Evolutionary conservation across 148 eudicot species (phyloP).

Genomic region (Drosera capensis): DNA sequence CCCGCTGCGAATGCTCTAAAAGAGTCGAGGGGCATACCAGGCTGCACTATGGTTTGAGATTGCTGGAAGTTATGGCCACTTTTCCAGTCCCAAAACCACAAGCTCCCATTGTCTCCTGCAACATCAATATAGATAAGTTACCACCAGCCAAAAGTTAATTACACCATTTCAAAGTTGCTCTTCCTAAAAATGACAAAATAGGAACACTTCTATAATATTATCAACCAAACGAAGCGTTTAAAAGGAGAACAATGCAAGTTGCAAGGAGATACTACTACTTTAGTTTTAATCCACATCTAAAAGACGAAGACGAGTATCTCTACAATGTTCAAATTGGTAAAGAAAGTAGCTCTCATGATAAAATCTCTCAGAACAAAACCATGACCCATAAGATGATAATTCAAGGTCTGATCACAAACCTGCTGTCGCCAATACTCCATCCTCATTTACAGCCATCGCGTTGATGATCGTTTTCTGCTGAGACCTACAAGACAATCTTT

Average conservation of each 20-base stretch:
- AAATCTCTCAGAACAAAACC: too few relatives aligned
- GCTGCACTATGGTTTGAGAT: slow-evolving; percentile 85
- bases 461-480: slow-evolving; percentile 95
- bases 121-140: not conserved
- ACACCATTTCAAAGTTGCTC: too few relatives aligned
- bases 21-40: slow-evolving; percentile 32
- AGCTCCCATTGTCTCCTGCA: slow-evolving; percentile 89
- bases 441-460: slow-evolving; percentile 87
- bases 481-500: slow-evolving; percentile 28
- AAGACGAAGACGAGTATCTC: too few relatives aligned
- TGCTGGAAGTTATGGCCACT: slow-evolving; percentile 98
- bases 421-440: slow-evolving; percentile 88
- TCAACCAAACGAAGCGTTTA: too few relatives aligned
- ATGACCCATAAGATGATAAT: not conserved
- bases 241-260: too few relatives aligned
- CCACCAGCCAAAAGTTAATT: too few relatives aligned
- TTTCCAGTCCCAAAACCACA: slow-evolving; percentile 99
- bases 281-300: too few relatives aligned
- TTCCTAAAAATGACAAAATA: too few relatives aligned
- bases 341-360: too few relatives aligned
- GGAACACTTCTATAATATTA: too few relatives aligned
- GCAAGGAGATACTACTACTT: too few relatives aligned
- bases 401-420: slow-evolving; percentile 21
- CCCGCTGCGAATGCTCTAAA: not conserved
- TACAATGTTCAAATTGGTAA: too few relatives aligned